Evolutionary conservation across 495 filamentous ascomycete genomes (phyloP).

Genomic region (Aspergillus heteromorphus): DNA sequence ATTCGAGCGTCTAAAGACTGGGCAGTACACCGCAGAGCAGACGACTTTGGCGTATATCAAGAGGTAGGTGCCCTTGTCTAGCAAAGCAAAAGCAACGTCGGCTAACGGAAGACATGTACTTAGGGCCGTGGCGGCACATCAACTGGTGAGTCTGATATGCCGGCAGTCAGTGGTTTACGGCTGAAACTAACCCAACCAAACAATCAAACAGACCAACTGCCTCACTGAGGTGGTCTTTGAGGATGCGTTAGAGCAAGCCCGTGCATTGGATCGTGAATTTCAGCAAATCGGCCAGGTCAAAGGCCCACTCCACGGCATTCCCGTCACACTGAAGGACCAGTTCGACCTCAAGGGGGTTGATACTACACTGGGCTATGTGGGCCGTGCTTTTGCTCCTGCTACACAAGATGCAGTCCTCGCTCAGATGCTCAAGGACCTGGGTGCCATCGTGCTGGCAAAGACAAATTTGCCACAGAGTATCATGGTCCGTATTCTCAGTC

Average conservation of each 20-base stretch:
- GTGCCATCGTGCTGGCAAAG: conserved; percentile 55
- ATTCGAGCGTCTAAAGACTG: conserved; percentile 26
- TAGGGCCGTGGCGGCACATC: conserved; percentile 52
- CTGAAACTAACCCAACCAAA: background rate
- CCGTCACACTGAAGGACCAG: conserved; percentile 60
- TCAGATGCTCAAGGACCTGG: conserved; percentile 40
- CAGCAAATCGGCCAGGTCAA: conserved; percentile 36
- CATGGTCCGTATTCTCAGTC: conserved; percentile 29
- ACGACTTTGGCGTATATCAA: conserved; percentile 44
- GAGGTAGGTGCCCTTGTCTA: conserved; percentile 28
- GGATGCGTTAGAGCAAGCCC: conserved; percentile 53
- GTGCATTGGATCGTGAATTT: conserved; percentile 48
- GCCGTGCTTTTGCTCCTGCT: conserved; percentile 46
- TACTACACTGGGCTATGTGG: conserved; percentile 53
- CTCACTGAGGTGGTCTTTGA: conserved; percentile 62
- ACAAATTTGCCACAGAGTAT: conserved; percentile 55
- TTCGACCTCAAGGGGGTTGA: conserved; percentile 61
- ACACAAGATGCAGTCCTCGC: conserved; percentile 45
- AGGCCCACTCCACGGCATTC: conserved; percentile 63
- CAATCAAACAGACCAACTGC: conserved; percentile 44
- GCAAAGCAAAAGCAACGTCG: background rate
- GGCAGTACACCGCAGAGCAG: conserved; percentile 37
- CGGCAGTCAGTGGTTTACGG: background rate
- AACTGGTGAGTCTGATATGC: conserved; percentile 38
- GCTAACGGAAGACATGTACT: background rate